phyloP scores from a whole-genome alignment of 1,284 basidiomycete species.

The Sporisorium scitamineum region DNA sequence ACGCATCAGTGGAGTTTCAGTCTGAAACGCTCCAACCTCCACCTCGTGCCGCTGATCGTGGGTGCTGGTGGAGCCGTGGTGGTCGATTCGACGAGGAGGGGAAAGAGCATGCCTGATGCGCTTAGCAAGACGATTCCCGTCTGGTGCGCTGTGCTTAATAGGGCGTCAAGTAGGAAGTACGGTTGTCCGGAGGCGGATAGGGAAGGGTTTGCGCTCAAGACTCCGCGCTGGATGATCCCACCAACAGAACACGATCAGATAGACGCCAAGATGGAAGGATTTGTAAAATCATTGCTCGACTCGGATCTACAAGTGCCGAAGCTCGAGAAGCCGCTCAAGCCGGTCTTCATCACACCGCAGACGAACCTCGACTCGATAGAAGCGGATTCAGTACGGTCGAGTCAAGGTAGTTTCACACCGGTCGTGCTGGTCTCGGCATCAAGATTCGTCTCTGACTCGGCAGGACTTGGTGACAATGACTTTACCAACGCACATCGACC shows the following conservation, averaged over 20 bases:
- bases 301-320: constrained; percentile 65
- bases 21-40: constrained; percentile 79
- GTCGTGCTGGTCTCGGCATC: constrained; percentile 84
- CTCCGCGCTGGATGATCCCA: constrained; percentile 59
- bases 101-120: constrained; percentile 94
- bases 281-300: constrained; percentile 76
- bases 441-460: constrained; percentile 73
- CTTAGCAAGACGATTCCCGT: constrained; percentile 93
- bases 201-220: constrained; percentile 55
- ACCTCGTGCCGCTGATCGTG: constrained; percentile 77
- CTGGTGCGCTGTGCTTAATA: constrained; percentile 93
- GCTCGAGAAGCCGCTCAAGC: constrained; percentile 74
- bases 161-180: constrained; percentile 71
- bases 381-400: neutral
- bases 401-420: constrained; percentile 73
- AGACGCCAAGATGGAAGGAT: constrained; percentile 74
- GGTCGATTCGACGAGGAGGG: constrained; percentile 91
- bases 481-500: neutral
- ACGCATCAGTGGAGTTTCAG: constrained; percentile 72
- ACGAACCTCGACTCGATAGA: constrained; percentile 7
- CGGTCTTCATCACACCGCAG: constrained; percentile 75
- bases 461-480: constrained; percentile 69
- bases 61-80: constrained; percentile 82
- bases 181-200: constrained; percentile 61
- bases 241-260: constrained; percentile 75